A percentile compares a stretch with the other conserved stretches of the same genome.
Evolutionary conservation across 148 eudicot genomes (phyloP).

Genomic region (Silene uniflora): DNA sequence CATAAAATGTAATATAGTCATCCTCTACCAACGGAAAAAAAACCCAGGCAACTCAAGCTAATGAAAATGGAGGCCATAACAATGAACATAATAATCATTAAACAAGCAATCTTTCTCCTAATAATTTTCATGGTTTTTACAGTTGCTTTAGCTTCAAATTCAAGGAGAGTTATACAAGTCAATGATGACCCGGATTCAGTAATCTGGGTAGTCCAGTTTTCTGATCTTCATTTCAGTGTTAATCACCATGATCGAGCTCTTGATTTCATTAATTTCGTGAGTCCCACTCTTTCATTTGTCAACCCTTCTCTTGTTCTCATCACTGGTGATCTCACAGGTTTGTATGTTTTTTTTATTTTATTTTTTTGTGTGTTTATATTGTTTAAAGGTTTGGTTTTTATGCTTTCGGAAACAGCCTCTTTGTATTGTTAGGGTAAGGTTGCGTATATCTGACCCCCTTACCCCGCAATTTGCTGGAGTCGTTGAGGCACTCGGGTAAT

Average conservation of each 20-base stretch:
- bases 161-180: conserved; percentile 37
- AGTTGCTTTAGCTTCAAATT: not conserved
- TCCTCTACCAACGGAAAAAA: no score
- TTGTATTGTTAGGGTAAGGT: no score
- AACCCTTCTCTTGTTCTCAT: conserved; percentile 85
- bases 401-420: no score
- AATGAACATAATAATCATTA: not conserved
- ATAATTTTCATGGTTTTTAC: not conserved
- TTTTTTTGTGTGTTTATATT: not conserved
- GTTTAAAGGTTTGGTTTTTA: not conserved
- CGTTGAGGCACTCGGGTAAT: no score
- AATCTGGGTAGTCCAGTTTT: conserved; percentile 82
- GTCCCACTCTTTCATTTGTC: conserved; percentile 55
- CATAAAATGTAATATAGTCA: no score
- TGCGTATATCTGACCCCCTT: no score
- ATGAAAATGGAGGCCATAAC: not conserved
- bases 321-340: conserved; percentile 97
- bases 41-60: not conserved
- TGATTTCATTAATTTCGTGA: conserved; percentile 52
- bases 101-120: not conserved
- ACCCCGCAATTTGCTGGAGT: no score
- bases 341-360: not conserved
- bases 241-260: conserved; percentile 78
- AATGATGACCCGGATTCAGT: conserved; percentile 52
- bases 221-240: conserved; percentile 92